phyloP scores from a whole-genome alignment of 257 asterid genomes.

The Fraxinus cuspidata region DNA sequence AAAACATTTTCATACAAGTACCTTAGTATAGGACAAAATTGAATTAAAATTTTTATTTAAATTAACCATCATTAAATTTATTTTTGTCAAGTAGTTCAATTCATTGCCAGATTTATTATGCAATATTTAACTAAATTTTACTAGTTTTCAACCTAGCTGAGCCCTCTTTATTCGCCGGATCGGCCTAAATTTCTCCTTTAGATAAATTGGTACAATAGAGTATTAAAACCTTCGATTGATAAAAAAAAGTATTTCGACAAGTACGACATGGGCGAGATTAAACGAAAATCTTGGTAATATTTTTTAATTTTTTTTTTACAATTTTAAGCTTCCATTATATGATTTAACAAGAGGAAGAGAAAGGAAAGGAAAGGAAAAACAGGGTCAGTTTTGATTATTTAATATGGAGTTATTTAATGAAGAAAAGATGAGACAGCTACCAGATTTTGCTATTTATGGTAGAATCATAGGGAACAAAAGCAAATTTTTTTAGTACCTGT shows the following conservation, averaged over 20 bases:
- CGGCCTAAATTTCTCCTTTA: neutral
- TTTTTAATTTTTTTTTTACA: neutral
- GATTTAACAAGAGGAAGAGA: neutral
- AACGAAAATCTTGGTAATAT: neutral
- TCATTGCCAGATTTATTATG: neutral
- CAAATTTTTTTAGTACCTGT: neutral
- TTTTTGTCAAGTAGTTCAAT: too few species aligned
- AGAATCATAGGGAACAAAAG: neutral
- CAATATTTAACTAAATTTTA: too few species aligned
- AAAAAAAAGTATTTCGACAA: neutral
- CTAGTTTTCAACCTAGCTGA: too few species aligned
- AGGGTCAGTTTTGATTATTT: neutral
- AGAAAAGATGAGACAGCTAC: neutral
- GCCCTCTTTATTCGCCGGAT: too few species aligned
- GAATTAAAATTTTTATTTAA: neutral
- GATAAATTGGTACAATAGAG: neutral
- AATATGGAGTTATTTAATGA: neutral
- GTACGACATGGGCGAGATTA: neutral
- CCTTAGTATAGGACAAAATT: neutral
- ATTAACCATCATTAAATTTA: neutral
- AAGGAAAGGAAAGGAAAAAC: neutral
- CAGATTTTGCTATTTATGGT: neutral
- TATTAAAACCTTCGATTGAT: neutral
- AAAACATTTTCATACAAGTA: neutral
- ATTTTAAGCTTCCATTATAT: neutral